Evolutionary conservation across 1,139 yeast species (phyloP).

Genomic region (Maudiozyma humilis): DNA sequence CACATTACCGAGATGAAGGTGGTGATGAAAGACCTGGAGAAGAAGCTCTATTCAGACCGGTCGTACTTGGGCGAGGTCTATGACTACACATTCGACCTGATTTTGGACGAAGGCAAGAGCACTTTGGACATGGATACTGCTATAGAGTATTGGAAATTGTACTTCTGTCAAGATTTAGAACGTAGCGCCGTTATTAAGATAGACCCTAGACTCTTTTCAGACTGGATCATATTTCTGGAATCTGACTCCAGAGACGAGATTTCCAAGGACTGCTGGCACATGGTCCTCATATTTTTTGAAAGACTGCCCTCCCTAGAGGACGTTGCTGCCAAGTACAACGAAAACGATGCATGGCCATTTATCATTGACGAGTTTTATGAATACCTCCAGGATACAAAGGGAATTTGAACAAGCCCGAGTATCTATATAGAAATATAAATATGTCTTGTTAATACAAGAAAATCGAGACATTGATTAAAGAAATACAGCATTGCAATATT

Average conservation of each 20-base stretch:
- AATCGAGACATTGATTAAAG: too few species aligned
- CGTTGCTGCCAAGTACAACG: conserved; percentile 52
- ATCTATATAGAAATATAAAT: not conserved
- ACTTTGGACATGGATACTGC: conserved; percentile 58
- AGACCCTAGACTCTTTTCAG: conserved; percentile 35
- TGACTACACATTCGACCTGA: conserved; percentile 60
- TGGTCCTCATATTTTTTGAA: conserved; percentile 61
- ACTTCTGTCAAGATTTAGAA: conserved; percentile 37
- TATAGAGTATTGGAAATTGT: conserved; percentile 66
- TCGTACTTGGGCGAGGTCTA: conserved; percentile 51
- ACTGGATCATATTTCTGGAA: conserved; percentile 22
- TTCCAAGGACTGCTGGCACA: conserved; percentile 74
- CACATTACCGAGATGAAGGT: conserved; percentile 44
- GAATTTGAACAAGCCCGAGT: conserved; percentile 1
- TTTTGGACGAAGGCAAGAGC: conserved; percentile 51
- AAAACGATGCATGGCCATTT: conserved; percentile 86
- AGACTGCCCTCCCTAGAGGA: conserved; percentile 46
- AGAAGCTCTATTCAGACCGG: conserved; percentile 32
- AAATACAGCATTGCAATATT: too few species aligned
- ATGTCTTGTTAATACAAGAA: not conserved
- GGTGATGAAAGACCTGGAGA: conserved; percentile 36
- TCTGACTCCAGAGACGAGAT: conserved; percentile 33
- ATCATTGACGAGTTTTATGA: conserved; percentile 79
- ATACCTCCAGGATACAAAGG: conserved; percentile 33
- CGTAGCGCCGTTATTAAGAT: conserved; percentile 47